Evolutionary conservation across 768 basidiomycete species (phyloP).

Genomic region (Baorangia bicolor): DNA sequence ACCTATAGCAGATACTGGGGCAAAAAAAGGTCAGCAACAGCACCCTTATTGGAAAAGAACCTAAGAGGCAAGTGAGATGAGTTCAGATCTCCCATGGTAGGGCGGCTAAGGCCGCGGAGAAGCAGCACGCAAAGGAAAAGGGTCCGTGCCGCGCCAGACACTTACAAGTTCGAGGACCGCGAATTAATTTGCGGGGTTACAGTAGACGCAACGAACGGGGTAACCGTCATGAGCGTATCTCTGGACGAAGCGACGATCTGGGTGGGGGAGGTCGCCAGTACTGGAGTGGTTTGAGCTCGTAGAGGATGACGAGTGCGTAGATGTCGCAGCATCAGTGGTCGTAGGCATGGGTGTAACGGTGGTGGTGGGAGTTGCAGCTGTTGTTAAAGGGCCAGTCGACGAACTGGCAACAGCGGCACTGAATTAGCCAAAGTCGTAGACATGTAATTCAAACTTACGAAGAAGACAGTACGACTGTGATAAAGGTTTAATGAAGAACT

Average conservation of each 20-base stretch:
- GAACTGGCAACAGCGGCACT: neutral
- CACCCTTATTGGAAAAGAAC: slow-evolving; percentile 72
- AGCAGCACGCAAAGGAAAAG: too few species aligned
- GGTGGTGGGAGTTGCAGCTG: neutral
- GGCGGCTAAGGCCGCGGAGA: too few species aligned
- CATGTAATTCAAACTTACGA: slow-evolving; percentile 9
- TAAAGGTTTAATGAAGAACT: neutral
- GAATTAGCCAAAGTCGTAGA: neutral
- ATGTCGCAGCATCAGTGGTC: neutral
- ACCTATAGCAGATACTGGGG: too few species aligned
- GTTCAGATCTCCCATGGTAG: neutral
- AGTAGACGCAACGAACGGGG: neutral
- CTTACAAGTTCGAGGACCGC: slow-evolving; percentile 25
- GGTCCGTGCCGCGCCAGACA: slow-evolving; percentile 3
- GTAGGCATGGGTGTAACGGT: slow-evolving; percentile 2
- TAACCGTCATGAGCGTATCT: slow-evolving; percentile 3
- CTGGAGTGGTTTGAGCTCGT: neutral
- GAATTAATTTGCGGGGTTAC: neutral
- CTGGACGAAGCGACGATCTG: slow-evolving; percentile 10
- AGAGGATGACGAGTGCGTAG: slow-evolving; percentile 6
- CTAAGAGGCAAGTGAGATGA: slow-evolving; percentile 38
- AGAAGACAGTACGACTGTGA: neutral
- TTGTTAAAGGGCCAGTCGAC: neutral
- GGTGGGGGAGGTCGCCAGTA: neutral
- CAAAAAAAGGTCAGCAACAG: too few species aligned